Conservation (phyloP, 176 grass and related monocot species). For the Areca catechu region DNA sequence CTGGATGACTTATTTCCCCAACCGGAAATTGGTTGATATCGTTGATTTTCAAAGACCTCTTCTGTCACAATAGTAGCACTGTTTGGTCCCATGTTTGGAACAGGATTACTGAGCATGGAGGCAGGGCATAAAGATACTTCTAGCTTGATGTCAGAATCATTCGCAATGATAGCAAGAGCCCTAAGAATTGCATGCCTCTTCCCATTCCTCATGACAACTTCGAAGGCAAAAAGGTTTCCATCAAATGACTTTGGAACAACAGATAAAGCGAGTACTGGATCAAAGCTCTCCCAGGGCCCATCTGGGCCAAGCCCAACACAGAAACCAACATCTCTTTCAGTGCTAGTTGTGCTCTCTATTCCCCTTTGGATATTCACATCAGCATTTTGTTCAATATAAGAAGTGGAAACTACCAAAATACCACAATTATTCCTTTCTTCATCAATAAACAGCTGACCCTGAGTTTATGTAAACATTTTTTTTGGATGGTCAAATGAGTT, state of each 20-base stretch:
- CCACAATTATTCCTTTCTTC: constrained; percentile 44
- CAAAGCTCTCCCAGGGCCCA: constrained; percentile 92
- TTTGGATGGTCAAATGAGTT: not conserved
- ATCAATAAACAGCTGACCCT: constrained; percentile 32
- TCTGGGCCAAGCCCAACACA: constrained; percentile 71
- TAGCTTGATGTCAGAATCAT: constrained; percentile 76
- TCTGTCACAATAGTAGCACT: constrained; percentile 39
- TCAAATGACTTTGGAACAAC: constrained; percentile 74
- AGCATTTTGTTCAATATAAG: constrained; percentile 69
- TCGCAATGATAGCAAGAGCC: constrained; percentile 65
- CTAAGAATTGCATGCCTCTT: constrained; percentile 79
- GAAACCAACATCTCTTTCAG: constrained; percentile 57
- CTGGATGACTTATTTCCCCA: constrained; percentile 48
- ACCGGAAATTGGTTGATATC: constrained; percentile 69
- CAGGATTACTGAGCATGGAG: constrained; percentile 31
- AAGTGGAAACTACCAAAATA: constrained; percentile 68
- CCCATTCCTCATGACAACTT: constrained; percentile 73
- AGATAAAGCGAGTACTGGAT: constrained; percentile 60
- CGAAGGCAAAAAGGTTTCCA: constrained; percentile 68
- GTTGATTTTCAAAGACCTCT: constrained; percentile 95
- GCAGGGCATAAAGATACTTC: constrained; percentile 75
- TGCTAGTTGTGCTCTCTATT: constrained; percentile 31
- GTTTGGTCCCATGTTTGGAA: constrained; percentile 20
- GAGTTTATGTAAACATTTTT: constrained; percentile 19
- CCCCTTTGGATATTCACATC: constrained; percentile 46